Evolutionary conservation across 371 early-diverging fungal genomes (phyloP), one percentile per base, ranked within the genome.

Genomic region (Lichtheimia ornata): DNA sequence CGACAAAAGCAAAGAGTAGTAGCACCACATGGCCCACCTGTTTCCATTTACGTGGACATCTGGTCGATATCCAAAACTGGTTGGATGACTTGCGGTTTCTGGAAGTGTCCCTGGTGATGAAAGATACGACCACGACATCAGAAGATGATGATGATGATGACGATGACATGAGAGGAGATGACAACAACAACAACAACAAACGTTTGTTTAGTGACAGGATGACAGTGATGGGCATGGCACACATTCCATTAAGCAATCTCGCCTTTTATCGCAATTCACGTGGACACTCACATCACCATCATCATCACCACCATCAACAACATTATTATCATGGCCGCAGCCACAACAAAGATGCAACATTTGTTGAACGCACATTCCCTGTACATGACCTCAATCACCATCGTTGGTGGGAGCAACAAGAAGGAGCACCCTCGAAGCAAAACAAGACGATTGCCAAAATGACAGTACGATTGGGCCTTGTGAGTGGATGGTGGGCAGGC

Each of bases 1-100:
- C 43, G 11, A 56, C 24, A 17, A 56, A 42, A 27, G 14, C 55
- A 25, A 49, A 20, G 27, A 47, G 47, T 47, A 43, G 44, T 15
- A 56, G 53, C 1, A 42, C 50, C 4, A 12, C 53, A 9, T 51
- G 51, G 25, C 67, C 64, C 17, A 62, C 70, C 5, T 76, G 74
- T 17, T 79, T 67, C 28, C 72, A 70, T 58, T 42, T 79, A 2
- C 61, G 74, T 12, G 79, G 79, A 0, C 74, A 79, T 51, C 53
- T 76, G 4, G 60, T 63, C 0, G 79, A 76, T 20, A 70, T 79
- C 30, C 79, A 76, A 51, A 51, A 63, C 5, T 79, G 79, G 79
- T 54, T 79, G 7, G 65, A 73, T 50, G 64, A 62, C 24, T 67
- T 66, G 27, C 28, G 50, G 3, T 41, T 44, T 1, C 53, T 76